A percentile compares a stretch with the other conserved stretches of the same genome.
These are phyloP conservation scores for Lactarius hengduanensis DNA, from an alignment of 768 basidiomycete genomes.

Conservation along the genomic window DNA sequence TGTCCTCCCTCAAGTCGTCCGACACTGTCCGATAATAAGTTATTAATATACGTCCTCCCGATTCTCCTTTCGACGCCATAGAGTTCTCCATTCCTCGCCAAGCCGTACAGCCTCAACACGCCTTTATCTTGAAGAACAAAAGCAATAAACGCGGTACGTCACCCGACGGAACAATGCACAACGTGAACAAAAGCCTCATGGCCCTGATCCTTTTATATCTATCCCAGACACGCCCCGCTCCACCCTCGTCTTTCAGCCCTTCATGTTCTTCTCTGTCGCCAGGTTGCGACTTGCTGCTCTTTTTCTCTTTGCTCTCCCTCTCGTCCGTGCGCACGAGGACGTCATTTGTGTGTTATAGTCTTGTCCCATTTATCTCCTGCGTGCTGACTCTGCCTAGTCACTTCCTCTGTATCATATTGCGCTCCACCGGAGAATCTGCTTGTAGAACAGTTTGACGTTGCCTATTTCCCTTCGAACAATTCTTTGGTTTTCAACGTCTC, in stretches of 20 bases:
- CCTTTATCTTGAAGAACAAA: constrained; percentile 14
- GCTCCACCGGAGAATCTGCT: constrained; percentile 76
- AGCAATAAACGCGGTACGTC: constrained; percentile 24
- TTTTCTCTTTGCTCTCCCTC: constrained; percentile 40
- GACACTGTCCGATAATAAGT: background rate
- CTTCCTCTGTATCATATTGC: constrained; percentile 88
- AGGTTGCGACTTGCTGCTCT: constrained; percentile 59
- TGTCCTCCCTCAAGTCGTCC: background rate
- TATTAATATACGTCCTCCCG: background rate
- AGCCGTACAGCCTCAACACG: constrained; percentile 5
- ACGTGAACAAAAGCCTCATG: constrained; percentile 24
- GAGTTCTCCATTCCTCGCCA: constrained; percentile 3
- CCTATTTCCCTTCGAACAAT: constrained; percentile 65
- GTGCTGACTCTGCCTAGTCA: constrained; percentile 48
- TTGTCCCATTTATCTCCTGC: constrained; percentile 6
- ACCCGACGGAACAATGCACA: constrained; percentile 27
- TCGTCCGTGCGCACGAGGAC: constrained; percentile 50
- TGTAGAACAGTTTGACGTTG: constrained; percentile 72
- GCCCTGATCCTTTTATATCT: constrained; percentile 25
- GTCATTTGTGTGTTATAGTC: constrained; percentile 54
- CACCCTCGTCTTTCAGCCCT: constrained; percentile 32
- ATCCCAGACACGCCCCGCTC: constrained; percentile 3
- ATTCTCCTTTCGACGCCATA: constrained; percentile 7
- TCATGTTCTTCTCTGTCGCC: constrained; percentile 71
- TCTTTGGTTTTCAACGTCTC: constrained; percentile 84